phyloP scores from a whole-genome alignment of 2,329 filamentous ascomycete genomes.

The Colletotrichum sp. region DNA sequence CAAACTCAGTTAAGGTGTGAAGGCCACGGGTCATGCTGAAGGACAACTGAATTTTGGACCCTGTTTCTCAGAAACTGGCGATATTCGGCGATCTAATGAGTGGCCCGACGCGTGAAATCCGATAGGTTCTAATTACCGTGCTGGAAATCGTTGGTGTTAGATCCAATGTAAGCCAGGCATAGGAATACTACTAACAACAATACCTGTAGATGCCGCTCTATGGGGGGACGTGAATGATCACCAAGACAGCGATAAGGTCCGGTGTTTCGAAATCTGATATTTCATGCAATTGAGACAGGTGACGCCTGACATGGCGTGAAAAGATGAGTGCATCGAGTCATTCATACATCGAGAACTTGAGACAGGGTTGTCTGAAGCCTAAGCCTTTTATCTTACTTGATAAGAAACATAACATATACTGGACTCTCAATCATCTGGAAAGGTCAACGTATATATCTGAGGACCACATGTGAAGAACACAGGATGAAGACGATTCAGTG shows the following conservation, averaged over 20 bases:
- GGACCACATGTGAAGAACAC: fast-evolving
- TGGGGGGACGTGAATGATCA: neutral
- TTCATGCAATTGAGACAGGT: neutral
- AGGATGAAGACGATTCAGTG: neutral
- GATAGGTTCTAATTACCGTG: neutral
- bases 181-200: neutral
- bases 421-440: neutral
- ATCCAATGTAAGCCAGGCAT: neutral
- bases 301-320: fast-evolving
- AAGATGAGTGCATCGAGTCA: neutral
- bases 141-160: neutral
- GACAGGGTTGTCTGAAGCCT: neutral
- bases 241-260: too few species aligned
- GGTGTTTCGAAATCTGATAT: too few species aligned
- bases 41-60: neutral
- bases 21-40: neutral
- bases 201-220: neutral
- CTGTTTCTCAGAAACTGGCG: too few species aligned
- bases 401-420: neutral
- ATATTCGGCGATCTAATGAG: neutral
- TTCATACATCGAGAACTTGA: neutral
- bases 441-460: neutral
- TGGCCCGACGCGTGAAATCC: neutral
- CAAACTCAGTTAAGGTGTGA: neutral
- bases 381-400: neutral